These are phyloP conservation scores for Leucoagaricus sp. DNA, from an alignment of 1,284 basidiomycete genomes.

Conservation along the genomic window DNA sequence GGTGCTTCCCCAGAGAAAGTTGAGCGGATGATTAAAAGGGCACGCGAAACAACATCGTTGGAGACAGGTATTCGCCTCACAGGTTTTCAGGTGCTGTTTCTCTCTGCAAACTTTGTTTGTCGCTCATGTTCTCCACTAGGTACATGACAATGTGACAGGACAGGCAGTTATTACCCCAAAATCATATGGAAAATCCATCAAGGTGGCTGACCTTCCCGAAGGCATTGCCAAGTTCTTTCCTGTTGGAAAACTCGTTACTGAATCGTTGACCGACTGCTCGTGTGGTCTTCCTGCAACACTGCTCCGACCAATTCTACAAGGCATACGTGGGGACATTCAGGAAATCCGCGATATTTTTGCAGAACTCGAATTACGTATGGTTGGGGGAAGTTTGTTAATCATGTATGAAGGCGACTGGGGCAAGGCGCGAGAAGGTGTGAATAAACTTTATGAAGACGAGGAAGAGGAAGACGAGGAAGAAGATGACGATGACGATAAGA, in stretches of 20 bases:
- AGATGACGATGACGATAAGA: constrained; percentile 38
- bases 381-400: constrained; percentile 81
- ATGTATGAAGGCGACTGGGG: constrained; percentile 77
- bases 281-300: constrained; percentile 55
- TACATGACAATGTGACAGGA: constrained; percentile 65
- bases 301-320: constrained; percentile 63
- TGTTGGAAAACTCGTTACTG: constrained; percentile 28
- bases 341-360: constrained; percentile 58
- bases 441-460: constrained; percentile 28
- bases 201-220: constrained; percentile 63
- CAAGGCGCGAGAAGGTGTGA: constrained; percentile 42
- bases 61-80: constrained; percentile 83
- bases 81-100: constrained; percentile 75
- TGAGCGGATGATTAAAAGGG: constrained; percentile 74
- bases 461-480: constrained; percentile 36
- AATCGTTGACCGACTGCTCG: constrained; percentile 19
- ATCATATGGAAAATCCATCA: constrained; percentile 80
- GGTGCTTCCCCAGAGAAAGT: constrained; percentile 76
- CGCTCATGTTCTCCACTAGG: constrained; percentile 42
- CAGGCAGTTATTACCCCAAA: constrained; percentile 69
- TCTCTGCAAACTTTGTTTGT: too few species aligned
- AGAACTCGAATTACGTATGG: constrained; percentile 73
- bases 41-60: constrained; percentile 70
- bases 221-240: constrained; percentile 85
- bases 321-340: constrained; percentile 56